A percentile compares a stretch with the other conserved stretches of the same genome.
phyloP scores from a whole-genome alignment of 2,329 filamentous ascomycete genomes.

The Aspergillus sp. region DNA sequence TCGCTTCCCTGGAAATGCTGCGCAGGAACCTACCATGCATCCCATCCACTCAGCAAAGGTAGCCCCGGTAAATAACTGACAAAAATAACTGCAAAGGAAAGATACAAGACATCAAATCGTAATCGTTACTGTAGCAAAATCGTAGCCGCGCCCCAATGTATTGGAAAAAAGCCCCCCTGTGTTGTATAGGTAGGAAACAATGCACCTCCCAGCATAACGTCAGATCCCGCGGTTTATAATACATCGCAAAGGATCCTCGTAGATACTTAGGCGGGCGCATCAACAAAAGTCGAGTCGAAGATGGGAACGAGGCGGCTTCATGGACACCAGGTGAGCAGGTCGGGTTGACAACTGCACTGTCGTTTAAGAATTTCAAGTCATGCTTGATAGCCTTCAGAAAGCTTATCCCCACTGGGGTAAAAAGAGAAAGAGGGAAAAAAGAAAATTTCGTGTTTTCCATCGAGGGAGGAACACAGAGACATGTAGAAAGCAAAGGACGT shows the following conservation, averaged over 20 bases:
- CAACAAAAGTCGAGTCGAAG: conserved; percentile 11
- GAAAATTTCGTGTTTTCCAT: neutral
- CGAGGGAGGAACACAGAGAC: neutral
- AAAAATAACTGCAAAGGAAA: conserved; percentile 11
- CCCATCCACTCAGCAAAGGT: neutral
- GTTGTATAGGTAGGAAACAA: conserved; percentile 9
- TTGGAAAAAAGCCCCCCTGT: neutral
- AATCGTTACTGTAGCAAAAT: conserved; percentile 6
- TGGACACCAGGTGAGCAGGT: neutral
- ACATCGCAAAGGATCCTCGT: conserved; percentile 33
- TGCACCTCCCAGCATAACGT: conserved; percentile 15
- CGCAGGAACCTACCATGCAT: conserved; percentile 6
- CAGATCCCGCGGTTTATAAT: conserved; percentile 37
- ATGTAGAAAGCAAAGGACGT: neutral
- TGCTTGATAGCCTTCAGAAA: neutral
- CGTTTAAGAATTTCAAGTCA: neutral
- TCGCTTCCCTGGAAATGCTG: conserved; percentile 1
- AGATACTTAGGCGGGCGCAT: conserved; percentile 11
- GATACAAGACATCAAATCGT: conserved; percentile 20
- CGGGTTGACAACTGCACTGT: neutral
- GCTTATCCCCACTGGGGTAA: neutral
- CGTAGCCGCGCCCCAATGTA: conserved; percentile 1
- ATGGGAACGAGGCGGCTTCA: neutral
- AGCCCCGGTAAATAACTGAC: neutral
- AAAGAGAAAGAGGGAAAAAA: neutral